Percentiles rank a stretch among this genome's conserved stretches.
These are phyloP conservation scores for Podosphaera xanthii DNA, from an alignment of 2,329 filamentous ascomycete genomes.

Conservation along the genomic window DNA sequence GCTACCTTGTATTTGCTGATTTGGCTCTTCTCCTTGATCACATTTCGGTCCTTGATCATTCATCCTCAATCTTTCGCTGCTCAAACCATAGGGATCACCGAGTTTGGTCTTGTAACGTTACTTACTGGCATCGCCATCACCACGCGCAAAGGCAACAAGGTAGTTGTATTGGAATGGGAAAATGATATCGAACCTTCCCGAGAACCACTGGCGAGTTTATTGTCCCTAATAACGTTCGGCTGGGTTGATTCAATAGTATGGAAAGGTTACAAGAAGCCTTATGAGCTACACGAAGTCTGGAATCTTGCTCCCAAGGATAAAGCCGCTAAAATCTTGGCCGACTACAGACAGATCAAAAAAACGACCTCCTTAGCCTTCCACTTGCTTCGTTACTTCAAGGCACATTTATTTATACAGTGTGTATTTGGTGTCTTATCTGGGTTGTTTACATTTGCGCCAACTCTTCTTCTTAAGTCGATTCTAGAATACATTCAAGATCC, in stretches of 20 bases:
- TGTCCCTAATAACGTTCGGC: constrained; percentile 68
- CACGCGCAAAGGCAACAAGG: constrained; percentile 79
- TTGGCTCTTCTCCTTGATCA: constrained; percentile 53
- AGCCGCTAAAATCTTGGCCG: constrained; percentile 52
- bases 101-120: constrained; percentile 54
- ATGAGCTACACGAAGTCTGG: constrained; percentile 76
- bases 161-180: constrained; percentile 72
- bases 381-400: constrained; percentile 64
- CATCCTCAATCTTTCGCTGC: constrained; percentile 43
- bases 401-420: constrained; percentile 52
- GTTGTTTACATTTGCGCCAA: constrained; percentile 75
- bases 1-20: constrained; percentile 59
- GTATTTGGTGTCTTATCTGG: constrained; percentile 59
- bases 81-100: constrained; percentile 41
- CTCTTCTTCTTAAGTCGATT: constrained; percentile 72
- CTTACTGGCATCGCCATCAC: constrained; percentile 56
- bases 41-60: constrained; percentile 71
- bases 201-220: constrained; percentile 68
- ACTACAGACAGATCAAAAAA: constrained; percentile 71
- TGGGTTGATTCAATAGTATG: constrained; percentile 84
- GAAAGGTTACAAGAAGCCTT: constrained; percentile 65
- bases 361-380: constrained; percentile 60
- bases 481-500: constrained; percentile 85
- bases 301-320: constrained; percentile 77
- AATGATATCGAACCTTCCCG: constrained; percentile 67